Evolutionary conservation across 139 green algal genomes (phyloP).

Genomic region (Dunaliella primolecta): DNA sequence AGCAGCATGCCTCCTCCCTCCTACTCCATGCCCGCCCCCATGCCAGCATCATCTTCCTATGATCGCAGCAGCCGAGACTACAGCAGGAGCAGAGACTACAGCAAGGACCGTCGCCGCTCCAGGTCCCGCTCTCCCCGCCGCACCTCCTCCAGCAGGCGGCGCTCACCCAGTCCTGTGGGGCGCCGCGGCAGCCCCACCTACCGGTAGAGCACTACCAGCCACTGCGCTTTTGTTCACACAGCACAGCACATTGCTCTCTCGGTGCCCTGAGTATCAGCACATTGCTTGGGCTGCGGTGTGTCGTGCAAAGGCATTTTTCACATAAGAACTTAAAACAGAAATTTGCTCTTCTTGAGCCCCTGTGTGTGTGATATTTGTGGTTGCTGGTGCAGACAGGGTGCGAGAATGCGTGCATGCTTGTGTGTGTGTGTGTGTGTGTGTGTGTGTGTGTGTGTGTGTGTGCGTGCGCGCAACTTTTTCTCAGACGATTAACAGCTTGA

Average conservation of each 20-base stretch:
- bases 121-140: background rate
- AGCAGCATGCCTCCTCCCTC: background rate
- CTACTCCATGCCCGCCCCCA: background rate
- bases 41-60: background rate
- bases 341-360: background rate
- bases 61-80: background rate
- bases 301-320: background rate
- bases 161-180: background rate
- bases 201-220: background rate
- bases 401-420: too few relatives aligned
- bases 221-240: too few relatives aligned
- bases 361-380: too few relatives aligned
- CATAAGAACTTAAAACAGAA: background rate
- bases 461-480: too few relatives aligned
- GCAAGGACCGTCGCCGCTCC: background rate
- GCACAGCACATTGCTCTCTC: too few relatives aligned
- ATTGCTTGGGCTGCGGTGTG: background rate
- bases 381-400: too few relatives aligned
- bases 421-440: too few relatives aligned
- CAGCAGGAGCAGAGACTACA: background rate
- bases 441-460: too few relatives aligned
- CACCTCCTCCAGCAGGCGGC: background rate
- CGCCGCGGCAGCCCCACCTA: background rate
- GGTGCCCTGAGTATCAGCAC: background rate
- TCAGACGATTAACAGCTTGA: too few relatives aligned